Percentiles rank a stretch among this genome's conserved stretches.
Conservation (phyloP, 2,329 filamentous ascomycete species). For the Xylaria sp. region DNA sequence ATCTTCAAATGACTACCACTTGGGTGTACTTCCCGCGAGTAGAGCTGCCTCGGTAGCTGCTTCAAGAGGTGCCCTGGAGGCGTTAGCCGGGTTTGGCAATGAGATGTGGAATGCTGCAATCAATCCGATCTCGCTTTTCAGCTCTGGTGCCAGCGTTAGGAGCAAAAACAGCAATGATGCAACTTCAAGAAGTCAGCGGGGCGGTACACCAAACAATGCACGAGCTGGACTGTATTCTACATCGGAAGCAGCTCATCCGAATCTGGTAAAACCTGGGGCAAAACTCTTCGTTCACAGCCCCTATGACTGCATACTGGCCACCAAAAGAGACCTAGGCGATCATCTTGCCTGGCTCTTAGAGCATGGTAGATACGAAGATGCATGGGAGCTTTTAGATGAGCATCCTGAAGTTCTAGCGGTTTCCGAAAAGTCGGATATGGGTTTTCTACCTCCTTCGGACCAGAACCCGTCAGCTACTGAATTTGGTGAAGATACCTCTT, state of each 20-base stretch:
- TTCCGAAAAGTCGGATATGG: conserved; percentile 54
- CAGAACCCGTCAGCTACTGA: conserved; percentile 59
- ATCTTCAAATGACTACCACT: conserved; percentile 89
- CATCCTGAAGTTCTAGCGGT: conserved; percentile 77
- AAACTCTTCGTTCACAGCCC: conserved; percentile 95
- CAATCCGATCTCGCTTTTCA: conserved; percentile 87
- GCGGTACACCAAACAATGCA: conserved; percentile 53
- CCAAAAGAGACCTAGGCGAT: conserved; percentile 86
- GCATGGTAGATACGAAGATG: conserved; percentile 81
- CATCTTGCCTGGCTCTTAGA: conserved; percentile 88
- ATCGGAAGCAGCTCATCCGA: conserved; percentile 59
- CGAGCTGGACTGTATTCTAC: conserved; percentile 43
- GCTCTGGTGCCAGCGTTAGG: conserved; percentile 81
- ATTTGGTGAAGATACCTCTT: conserved; percentile 78
- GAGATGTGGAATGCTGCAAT: conserved; percentile 93
- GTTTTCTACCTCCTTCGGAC: conserved; percentile 55
- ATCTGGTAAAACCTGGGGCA: conserved; percentile 64
- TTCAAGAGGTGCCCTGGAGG: conserved; percentile 78
- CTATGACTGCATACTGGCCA: conserved; percentile 93
- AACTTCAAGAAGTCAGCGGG: conserved; percentile 59
- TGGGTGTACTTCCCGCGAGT: conserved; percentile 81
- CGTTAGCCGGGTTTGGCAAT: conserved; percentile 74
- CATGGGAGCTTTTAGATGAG: conserved; percentile 89
- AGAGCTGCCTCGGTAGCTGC: conserved; percentile 71
- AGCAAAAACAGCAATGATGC: conserved; percentile 71